Evolutionary conservation across 2,329 filamentous ascomycete species (phyloP), one percentile per base, ranked within the genome.

Genomic region (Cordyceps cateniannulata): DNA sequence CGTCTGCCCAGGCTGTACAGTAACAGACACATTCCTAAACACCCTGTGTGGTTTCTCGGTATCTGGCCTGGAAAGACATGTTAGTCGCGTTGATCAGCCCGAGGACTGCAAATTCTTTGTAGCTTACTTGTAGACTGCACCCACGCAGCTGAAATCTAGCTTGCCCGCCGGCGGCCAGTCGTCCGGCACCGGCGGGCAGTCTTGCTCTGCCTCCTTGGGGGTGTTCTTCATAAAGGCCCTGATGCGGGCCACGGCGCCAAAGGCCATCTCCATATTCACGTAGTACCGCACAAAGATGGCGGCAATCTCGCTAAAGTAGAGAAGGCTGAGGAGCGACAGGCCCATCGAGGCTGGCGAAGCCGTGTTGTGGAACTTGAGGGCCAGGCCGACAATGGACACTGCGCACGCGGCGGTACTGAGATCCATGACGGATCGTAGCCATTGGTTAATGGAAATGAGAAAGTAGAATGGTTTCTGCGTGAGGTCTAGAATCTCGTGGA

Each of bases 391-490:
- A 4, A 81, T 63, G 7, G 79, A 63, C 2, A 76, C 71, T 0
- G 78, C 78, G 27, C 81, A 70, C 2, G 66, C 74, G 0, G 77
- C 74, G 1, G 79, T 75, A 3, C 80, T 69, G 10, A 81, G 66
- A 62, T 81, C 77, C 5, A 83, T 65, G 1, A 81, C 77, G 1
- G 83, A 67, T 0, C 70, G 76, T 0, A 83, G 69, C 83, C 83
- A 85, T 45, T 80, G 73, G 66, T 85, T 82, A 16, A 82, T 75
- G 32, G 77, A 77, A 58, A 75, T 52, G n/a, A 85, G 70, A 1
- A 83, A 73, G 65, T 85, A 85, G 55, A 78, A 80, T 0, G 83
- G 81, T 25, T 74, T 69, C 63, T 85, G 82, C 0, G 81, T 81
- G 12, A 54, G 24, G 62, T 85, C 78, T 1, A 85, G 69, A 0